Evolutionary conservation across 169 alveolate species (phyloP).

Genomic region (Plasmodium chabaudi): DNA sequence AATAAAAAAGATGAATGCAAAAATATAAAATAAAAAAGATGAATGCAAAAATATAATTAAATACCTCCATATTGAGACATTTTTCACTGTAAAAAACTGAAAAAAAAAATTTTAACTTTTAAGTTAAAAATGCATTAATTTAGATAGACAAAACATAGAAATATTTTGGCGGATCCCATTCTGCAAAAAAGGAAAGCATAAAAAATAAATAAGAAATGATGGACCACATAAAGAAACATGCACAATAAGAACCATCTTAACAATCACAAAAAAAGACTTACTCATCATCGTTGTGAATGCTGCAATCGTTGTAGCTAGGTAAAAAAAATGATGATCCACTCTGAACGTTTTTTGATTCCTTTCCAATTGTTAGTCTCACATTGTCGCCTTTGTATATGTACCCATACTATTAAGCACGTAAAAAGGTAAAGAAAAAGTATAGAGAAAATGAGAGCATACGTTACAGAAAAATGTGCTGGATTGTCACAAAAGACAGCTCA

Average conservation of each 20-base stretch:
- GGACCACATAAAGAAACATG: background rate
- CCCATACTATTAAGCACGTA: slow-evolving; percentile 24
- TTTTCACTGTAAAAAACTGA: background rate
- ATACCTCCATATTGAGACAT: background rate
- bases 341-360: slow-evolving; percentile 51
- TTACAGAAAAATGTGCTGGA: background rate
- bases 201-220: background rate
- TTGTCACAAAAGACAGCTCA: too few relatives aligned
- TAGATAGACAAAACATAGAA: slow-evolving; percentile 57
- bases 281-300: slow-evolving; percentile 70
- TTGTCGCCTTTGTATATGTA: slow-evolving; percentile 74
- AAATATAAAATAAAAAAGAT: background rate
- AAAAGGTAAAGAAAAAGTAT: background rate
- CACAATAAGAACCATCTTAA: background rate
- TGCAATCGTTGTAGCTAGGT: slow-evolving; percentile 61
- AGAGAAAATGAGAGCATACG: background rate
- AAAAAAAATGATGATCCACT: slow-evolving; percentile 66
- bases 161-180: slow-evolving; percentile 68
- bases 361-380: slow-evolving; percentile 66
- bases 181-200: slow-evolving; percentile 25
- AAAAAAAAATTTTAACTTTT: background rate
- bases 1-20: background rate
- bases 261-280: background rate
- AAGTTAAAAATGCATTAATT: background rate
- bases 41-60: background rate